Evolutionary conservation across 139 green algal genomes (phyloP).

Genomic region (Closterium sp.): DNA sequence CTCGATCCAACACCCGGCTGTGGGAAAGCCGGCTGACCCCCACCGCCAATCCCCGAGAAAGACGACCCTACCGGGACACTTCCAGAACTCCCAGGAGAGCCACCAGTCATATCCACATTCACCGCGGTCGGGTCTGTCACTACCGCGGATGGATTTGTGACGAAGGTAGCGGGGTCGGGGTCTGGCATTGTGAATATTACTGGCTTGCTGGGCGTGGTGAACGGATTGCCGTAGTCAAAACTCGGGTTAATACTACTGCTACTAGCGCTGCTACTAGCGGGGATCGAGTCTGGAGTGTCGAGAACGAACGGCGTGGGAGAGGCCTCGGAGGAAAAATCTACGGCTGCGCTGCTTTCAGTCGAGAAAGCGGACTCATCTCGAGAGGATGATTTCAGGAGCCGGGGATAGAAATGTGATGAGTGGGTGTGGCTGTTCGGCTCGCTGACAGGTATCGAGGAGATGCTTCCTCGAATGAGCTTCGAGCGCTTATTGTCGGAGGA

Average conservation of each 20-base stretch:
- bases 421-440: not conserved
- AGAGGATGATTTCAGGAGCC: not conserved
- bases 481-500: not conserved
- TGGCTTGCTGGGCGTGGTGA: not conserved
- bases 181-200: not conserved
- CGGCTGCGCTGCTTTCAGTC: not conserved
- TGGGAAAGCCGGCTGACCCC: not conserved
- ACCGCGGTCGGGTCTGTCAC: not conserved
- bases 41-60: not conserved
- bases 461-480: not conserved
- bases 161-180: not conserved
- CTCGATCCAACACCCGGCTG: not conserved
- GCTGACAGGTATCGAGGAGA: not conserved
- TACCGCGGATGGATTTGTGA: not conserved
- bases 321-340: not conserved
- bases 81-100: no score
- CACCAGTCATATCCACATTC: not conserved
- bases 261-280: no score
- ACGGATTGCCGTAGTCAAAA: not conserved
- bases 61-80: no score
- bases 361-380: not conserved
- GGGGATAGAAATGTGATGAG: not conserved
- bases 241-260: no score
- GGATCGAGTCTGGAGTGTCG: not conserved
- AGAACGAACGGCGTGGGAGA: not conserved